Conservation (phyloP, 1,284 basidiomycete species). For the Chondrostereum purpureum region DNA sequence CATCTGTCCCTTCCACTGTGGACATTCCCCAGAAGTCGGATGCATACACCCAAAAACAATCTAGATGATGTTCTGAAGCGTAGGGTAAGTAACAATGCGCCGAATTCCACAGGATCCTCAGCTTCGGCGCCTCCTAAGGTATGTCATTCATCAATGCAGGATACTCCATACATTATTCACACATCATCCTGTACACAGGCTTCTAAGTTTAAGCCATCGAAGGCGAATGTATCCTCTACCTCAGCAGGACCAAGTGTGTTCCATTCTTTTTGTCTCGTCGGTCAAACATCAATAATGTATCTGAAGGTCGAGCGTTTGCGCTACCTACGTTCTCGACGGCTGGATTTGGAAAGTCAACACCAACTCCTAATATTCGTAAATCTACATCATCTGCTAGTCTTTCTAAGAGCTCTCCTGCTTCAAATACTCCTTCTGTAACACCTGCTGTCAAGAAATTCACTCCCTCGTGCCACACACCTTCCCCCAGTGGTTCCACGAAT, state of each 20-base stretch:
- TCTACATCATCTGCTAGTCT: slow-evolving; percentile 11
- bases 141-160: background rate
- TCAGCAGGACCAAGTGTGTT: slow-evolving; percentile 1
- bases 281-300: background rate
- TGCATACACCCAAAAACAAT: slow-evolving; percentile 27
- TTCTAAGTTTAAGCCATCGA: slow-evolving; percentile 35
- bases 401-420: slow-evolving; percentile 17
- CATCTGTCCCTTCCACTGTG: background rate
- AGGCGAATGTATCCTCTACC: slow-evolving; percentile 3
- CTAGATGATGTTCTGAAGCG: slow-evolving; percentile 30
- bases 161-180: background rate
- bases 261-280: background rate
- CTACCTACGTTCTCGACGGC: slow-evolving; percentile 38
- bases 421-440: slow-evolving; percentile 23
- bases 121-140: slow-evolving; percentile 15
- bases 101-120: slow-evolving; percentile 4
- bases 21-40: slow-evolving; percentile 14
- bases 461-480: background rate
- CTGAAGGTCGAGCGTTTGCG: slow-evolving; percentile 18
- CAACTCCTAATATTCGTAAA: slow-evolving; percentile 13
- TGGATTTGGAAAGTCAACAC: slow-evolving; percentile 25
- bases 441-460: background rate
- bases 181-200: slow-evolving; percentile 3
- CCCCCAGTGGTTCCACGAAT: background rate
- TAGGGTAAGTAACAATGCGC: slow-evolving; percentile 13